Percentiles rank a stretch among this genome's conserved stretches.
These are phyloP conservation scores for Pseudohyphozyma bogoriensis DNA, from an alignment of 768 basidiomycete species.

Conservation along the genomic window DNA sequence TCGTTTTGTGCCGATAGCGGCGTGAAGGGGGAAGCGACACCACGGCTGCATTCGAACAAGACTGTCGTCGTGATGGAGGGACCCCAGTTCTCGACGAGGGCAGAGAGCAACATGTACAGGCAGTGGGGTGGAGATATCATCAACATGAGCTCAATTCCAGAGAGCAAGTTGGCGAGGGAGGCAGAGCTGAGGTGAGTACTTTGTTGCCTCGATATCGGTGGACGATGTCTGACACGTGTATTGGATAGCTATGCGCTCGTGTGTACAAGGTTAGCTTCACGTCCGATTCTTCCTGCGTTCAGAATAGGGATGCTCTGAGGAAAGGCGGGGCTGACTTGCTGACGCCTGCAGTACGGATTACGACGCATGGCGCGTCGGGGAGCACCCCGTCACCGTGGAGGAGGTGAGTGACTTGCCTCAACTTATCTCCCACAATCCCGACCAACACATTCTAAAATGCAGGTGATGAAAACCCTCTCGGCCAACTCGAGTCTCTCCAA, in stretches of 20 bases:
- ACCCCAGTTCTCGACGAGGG: constrained; percentile 83
- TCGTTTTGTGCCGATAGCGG: constrained; percentile 44
- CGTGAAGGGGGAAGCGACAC: constrained; percentile 13
- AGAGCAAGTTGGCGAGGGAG: constrained; percentile 93
- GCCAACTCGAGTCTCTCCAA: constrained; percentile 80
- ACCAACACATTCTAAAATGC: too few species aligned
- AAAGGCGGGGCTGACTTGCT: neutral
- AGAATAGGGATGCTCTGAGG: neutral
- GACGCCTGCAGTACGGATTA: constrained; percentile 59
- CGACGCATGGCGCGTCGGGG: constrained; percentile 80
- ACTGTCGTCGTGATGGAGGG: constrained; percentile 97
- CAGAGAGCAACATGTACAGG: constrained; percentile 89
- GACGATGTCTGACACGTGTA: too few species aligned
- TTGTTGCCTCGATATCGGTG: neutral
- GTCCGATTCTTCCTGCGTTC: neutral
- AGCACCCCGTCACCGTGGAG: constrained; percentile 73
- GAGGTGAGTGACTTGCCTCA: too few species aligned
- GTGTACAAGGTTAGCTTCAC: constrained; percentile 40
- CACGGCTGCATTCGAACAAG: constrained; percentile 60
- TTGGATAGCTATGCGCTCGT: constrained; percentile 82
- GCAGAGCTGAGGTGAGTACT: constrained; percentile 71
- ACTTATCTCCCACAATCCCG: too few species aligned
- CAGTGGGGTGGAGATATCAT: constrained; percentile 86
- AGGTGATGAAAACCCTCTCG: constrained; percentile 76
- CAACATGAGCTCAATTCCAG: constrained; percentile 94